Percentiles rank a stretch among this genome's conserved stretches.
These are phyloP conservation scores for Ehretia macrophylla DNA, from an alignment of 257 asterid species.

Conservation along the genomic window DNA sequence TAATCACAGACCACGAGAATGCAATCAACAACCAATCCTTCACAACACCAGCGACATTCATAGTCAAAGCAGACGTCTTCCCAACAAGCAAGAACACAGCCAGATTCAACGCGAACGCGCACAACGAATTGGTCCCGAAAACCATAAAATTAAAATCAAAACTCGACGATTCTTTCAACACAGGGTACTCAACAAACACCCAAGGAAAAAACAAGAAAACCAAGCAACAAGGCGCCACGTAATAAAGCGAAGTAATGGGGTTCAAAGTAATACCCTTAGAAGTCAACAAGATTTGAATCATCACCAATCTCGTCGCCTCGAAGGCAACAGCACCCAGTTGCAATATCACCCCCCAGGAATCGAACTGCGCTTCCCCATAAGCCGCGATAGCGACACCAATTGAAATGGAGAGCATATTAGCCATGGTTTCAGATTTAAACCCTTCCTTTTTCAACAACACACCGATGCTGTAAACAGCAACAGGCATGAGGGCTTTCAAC, in stretches of 20 bases:
- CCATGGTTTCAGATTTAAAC: conserved; percentile 48
- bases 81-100: conserved; percentile 71
- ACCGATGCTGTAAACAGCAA: conserved; percentile 57
- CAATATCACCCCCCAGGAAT: conserved; percentile 54
- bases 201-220: conserved; percentile 52
- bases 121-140: conserved; percentile 58
- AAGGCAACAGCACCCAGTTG: conserved; percentile 66
- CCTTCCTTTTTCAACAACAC: conserved; percentile 42
- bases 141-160: conserved; percentile 47
- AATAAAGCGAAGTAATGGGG: conserved; percentile 60
- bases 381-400: conserved; percentile 75
- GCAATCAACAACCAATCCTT: conserved; percentile 72
- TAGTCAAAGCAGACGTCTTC: conserved; percentile 67
- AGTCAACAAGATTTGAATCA: conserved; percentile 62
- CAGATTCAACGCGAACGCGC: conserved; percentile 61
- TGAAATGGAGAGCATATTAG: conserved; percentile 62
- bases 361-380: conserved; percentile 64
- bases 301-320: conserved; percentile 62
- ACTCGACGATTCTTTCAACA: conserved; percentile 52
- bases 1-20: conserved; percentile 69
- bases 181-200: conserved; percentile 52
- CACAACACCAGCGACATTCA: conserved; percentile 77
- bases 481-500: conserved; percentile 76
- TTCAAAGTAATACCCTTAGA: conserved; percentile 53
- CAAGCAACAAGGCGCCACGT: conserved; percentile 65